Base-by-base conservation (phyloP, 495 filamentous ascomycete species). In the Penicillium paxilli region DNA sequence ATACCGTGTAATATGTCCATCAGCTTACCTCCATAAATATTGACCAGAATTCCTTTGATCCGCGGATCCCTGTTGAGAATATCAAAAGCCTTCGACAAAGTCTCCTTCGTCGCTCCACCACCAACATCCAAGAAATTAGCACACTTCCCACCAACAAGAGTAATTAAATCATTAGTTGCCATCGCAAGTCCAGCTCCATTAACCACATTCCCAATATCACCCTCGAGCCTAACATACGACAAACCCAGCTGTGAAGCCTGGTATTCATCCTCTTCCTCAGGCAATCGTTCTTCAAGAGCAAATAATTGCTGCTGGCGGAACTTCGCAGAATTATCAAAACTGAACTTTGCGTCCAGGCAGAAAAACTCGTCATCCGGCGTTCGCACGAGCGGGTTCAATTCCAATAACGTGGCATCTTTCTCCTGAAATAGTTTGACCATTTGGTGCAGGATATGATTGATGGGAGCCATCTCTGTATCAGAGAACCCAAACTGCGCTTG, bases 111-210 rank as follows among this genome's bases (percentile, higher is more conserved):
- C 5, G 68, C 67, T 5, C 51, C 49, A 1, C 68, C 68, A 1
- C 68, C 67, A 47, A 65, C 57, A 57, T 71, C 68, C 9, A 71
- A 41, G 20, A 71, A 71, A 24, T 70, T 71, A 19, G 67, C 68
- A 55, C 67, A 59, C 20, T 58, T 57, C 6, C 68, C 68, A 5
- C 68, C 68, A 41, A 42, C 55, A 3, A 61, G 38, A 10, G 35
- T 58, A 26, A 71, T 57, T 24, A 66, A n/a, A 52, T 71, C 68
- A 55, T 71, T 71, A 3, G 68, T 71, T 22, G 68, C 68, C 68
- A 71, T 71, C 4, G 68, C 68, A 3, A 71, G 48, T 9, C 68
- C 68, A 14, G 68, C 68, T 3, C 68, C 68, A 55, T 71, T 71
- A 2, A 71, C 68, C 21, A 71, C 57, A 49, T 66, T 68, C 7